Evolutionary conservation across 106 monocot species (phyloP).

Genomic region (Agapanthus africanus): DNA sequence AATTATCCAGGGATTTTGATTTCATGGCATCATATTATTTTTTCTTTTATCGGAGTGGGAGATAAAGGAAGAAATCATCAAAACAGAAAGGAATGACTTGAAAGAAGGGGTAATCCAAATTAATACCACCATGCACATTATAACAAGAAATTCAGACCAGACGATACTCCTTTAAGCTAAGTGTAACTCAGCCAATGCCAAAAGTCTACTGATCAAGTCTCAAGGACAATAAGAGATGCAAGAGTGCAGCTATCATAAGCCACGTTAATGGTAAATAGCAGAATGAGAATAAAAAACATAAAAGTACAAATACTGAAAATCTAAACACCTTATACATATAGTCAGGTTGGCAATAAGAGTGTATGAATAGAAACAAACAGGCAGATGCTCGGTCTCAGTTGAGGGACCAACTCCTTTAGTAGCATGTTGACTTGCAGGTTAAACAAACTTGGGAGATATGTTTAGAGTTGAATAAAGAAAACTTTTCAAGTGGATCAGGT

Average conservation of each 20-base stretch:
- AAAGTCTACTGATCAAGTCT: not conserved
- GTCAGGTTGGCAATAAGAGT: not conserved
- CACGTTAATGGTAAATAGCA: not conserved
- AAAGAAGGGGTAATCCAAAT: not conserved
- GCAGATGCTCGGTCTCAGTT: not conserved
- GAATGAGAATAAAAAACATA: not conserved
- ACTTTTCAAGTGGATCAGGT: not conserved
- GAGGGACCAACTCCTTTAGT: not conserved
- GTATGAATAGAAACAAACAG: not conserved
- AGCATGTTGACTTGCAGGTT: not conserved
- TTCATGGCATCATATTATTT: not conserved
- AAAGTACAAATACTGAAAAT: not conserved
- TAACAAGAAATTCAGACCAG: not conserved
- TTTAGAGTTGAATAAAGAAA: conserved; percentile 4
- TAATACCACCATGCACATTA: not conserved
- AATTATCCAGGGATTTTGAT: not conserved
- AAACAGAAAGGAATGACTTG: not conserved
- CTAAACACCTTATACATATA: not conserved
- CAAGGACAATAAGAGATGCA: not conserved
- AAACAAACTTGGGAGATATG: not conserved
- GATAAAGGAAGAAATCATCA: not conserved
- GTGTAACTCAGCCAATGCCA: not conserved
- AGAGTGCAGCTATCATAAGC: not conserved
- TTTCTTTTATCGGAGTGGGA: not conserved
- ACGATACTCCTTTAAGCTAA: not conserved